A percentile compares a stretch with the other conserved stretches of the same genome.
Evolutionary conservation across 352 stramenopile species (phyloP).

Genomic region (Phytophthora brassicae): DNA sequence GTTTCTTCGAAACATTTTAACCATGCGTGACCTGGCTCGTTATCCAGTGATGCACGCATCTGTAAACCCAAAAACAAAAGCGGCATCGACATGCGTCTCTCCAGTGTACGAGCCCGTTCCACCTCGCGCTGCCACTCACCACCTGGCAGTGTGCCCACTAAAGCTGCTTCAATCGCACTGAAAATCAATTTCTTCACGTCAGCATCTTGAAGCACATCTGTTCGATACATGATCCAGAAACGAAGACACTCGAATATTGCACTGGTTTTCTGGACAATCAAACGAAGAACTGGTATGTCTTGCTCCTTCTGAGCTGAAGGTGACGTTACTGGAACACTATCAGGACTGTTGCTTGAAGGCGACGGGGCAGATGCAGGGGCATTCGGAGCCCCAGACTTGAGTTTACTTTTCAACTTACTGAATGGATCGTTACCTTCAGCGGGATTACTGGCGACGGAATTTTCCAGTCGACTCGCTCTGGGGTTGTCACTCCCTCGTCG

Average conservation of each 20-base stretch:
- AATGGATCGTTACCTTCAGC: conserved; percentile 51
- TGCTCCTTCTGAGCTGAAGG: conserved; percentile 34
- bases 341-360: conserved; percentile 30
- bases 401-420: conserved; percentile 77
- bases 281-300: conserved; percentile 66
- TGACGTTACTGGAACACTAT: conserved; percentile 9
- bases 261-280: conserved; percentile 84
- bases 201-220: conserved; percentile 69
- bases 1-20: conserved; percentile 87
- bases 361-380: conserved; percentile 43
- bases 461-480: conserved; percentile 45
- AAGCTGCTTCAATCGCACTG: conserved; percentile 78
- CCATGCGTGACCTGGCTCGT: conserved; percentile 67
- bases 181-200: conserved; percentile 88
- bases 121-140: conserved; percentile 84
- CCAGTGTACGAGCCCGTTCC: conserved; percentile 59
- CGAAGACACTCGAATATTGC: conserved; percentile 86
- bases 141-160: conserved; percentile 80
- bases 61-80: conserved; percentile 83
- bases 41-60: conserved; percentile 81
- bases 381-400: conserved; percentile 37
- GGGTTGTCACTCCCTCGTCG: conserved; percentile 53
- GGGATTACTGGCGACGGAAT: conserved; percentile 21
- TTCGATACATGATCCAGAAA: conserved; percentile 84
- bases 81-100: conserved; percentile 79